Evolutionary conservation across 371 early-diverging fungal genomes (phyloP), one percentile per base, ranked within the genome.

Genomic region (Mortierella sp.): DNA sequence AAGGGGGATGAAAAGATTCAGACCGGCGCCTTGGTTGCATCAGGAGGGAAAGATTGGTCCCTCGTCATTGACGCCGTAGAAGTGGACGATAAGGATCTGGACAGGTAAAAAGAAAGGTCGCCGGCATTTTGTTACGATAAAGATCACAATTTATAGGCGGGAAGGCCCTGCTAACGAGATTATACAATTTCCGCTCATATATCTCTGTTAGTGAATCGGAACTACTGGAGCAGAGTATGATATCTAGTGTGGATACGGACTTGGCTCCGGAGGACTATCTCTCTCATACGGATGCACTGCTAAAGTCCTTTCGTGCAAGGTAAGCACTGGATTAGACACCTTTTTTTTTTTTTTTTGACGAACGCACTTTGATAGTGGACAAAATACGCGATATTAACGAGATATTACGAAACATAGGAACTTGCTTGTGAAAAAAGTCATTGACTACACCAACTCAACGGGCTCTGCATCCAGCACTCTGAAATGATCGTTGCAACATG

Each of bases 1-100:
- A 23, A 55, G 15, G 39, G 56, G 41, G 54, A 47, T 7, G 54
- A 50, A 24, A 53, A 31, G 32, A 23, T 27, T 11, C 15, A 39
- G 5, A 39, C 19, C 21, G 39, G 21, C 1, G 21, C 26, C 7
- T 7, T 34, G 26, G 32, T 4, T 19, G 6, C 48, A 42, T 42
- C 17, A 57, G 44, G 39, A 24, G 41, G 34, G 9, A 73, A 63
- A 28, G 69, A 69, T 28, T 76, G 69, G 76, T 64, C 64, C 7
- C 41, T 76, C 14, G 64, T 64, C 30, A 69, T 76, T 53, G 60
- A 76, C 1, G 65, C 61, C 6, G 55, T 76, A 4, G 76, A 76
- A 19, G 19, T 51, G 14, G 68, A 67, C 15, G 67, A 59, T 9
- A 46, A 30, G 6, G 58, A 63, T 26, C 54, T 28, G 27, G 59